A percentile compares a stretch with the other conserved stretches of the same genome.
These are phyloP conservation scores for Melaleuca quinquenervia DNA, from an alignment of 345 rosid genomes.

Conservation along the genomic window DNA sequence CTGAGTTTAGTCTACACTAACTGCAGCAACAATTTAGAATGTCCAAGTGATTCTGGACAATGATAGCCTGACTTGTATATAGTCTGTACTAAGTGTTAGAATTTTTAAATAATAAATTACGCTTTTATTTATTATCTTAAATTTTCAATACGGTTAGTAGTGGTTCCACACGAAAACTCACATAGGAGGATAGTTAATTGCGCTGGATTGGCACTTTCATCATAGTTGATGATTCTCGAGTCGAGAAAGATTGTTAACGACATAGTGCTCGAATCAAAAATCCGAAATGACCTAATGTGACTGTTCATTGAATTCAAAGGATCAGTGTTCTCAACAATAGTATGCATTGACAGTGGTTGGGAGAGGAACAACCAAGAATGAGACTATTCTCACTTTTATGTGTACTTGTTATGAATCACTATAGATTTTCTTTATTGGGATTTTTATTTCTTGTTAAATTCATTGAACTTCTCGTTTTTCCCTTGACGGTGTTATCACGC, in stretches of 20 bases:
- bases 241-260: background rate
- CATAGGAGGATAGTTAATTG: too few species aligned
- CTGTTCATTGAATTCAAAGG: background rate
- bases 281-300: background rate
- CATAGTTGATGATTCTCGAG: background rate
- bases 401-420: background rate
- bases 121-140: too few species aligned
- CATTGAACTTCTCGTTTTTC: background rate
- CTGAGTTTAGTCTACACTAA: background rate
- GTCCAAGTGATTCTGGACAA: background rate
- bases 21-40: background rate
- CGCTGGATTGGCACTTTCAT: background rate
- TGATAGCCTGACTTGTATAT: too few species aligned
- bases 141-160: too few species aligned
- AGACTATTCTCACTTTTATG: background rate
- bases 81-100: too few species aligned
- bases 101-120: too few species aligned
- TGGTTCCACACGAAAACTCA: too few species aligned
- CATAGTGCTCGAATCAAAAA: background rate
- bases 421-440: background rate
- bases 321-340: background rate
- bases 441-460: background rate
- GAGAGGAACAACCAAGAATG: background rate
- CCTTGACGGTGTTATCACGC: background rate
- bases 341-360: background rate